These are phyloP conservation scores for Fomes fomentarius DNA, from an alignment of 1,284 basidiomycete genomes.

Conservation along the genomic window DNA sequence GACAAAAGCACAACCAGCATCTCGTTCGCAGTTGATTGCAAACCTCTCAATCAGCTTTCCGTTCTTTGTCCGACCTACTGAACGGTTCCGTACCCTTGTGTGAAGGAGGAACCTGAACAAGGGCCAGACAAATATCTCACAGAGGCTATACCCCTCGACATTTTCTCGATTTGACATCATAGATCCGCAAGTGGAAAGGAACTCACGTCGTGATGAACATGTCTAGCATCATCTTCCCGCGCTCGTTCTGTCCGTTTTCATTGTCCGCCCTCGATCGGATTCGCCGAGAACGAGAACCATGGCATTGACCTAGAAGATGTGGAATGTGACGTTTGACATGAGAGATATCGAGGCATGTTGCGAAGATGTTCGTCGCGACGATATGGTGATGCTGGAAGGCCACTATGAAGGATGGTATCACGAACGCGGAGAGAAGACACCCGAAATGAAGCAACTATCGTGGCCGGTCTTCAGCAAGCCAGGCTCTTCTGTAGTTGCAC, in stretches of 20 bases:
- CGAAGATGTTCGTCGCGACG: neutral
- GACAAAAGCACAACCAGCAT: no score
- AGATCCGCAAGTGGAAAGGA: neutral
- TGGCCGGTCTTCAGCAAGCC: neutral
- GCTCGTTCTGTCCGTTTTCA: neutral
- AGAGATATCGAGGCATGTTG: neutral
- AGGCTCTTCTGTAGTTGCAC: neutral
- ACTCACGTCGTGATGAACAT: no score
- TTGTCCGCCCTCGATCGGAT: neutral
- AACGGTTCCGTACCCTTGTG: slow-evolving; percentile 37
- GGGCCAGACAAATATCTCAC: slow-evolving; percentile 21
- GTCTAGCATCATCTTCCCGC: neutral
- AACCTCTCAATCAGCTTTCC: slow-evolving; percentile 44
- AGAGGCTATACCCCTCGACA: slow-evolving; percentile 21
- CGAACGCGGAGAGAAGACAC: neutral
- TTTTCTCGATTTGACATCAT: slow-evolving; percentile 24
- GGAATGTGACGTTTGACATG: neutral
- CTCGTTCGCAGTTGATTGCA: no score
- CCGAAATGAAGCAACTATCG: slow-evolving; percentile 16
- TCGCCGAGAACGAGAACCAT: no score
- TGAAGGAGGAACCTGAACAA: slow-evolving; percentile 21
- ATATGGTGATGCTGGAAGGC: neutral
- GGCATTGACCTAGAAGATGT: neutral
- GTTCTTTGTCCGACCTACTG: slow-evolving; percentile 39
- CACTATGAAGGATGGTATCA: slow-evolving; percentile 11